Conservation (phyloP, 371 early-diverging fungal species). For the Mucor velutinosus region DNA sequence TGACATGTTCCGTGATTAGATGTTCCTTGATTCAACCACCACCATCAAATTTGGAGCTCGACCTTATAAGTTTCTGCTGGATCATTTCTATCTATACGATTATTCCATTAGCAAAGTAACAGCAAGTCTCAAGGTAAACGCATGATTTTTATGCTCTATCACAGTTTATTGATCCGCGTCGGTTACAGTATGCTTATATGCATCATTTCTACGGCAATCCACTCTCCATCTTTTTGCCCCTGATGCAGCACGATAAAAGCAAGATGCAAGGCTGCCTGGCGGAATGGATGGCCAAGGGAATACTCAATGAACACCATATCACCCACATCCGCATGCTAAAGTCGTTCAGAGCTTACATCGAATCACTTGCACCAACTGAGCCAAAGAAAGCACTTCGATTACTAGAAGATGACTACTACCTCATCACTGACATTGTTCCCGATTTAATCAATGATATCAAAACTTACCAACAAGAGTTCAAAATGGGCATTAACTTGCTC, state of each 20-base stretch:
- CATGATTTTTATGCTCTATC: not conserved
- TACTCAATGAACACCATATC: constrained; percentile 50
- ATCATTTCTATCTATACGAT: constrained; percentile 77
- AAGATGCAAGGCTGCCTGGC: constrained; percentile 36
- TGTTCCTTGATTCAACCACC: constrained; percentile 59
- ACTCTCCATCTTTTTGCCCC: constrained; percentile 67
- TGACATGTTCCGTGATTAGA: constrained; percentile 14
- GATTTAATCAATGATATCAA: constrained; percentile 41
- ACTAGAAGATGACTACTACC: constrained; percentile 56
- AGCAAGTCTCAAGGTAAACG: constrained; percentile 66
- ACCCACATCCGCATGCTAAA: constrained; percentile 75
- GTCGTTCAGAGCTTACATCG: constrained; percentile 67
- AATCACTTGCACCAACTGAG: constrained; percentile 43
- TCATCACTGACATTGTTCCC: constrained; percentile 46
- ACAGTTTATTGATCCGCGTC: not conserved
- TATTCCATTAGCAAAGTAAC: constrained; percentile 76
- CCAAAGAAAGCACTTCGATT: constrained; percentile 54
- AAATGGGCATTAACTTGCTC: constrained; percentile 54
- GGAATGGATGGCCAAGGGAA: constrained; percentile 23
- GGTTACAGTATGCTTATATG: constrained; percentile 78
- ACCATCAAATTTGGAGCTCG: constrained; percentile 68
- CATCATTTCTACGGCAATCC: constrained; percentile 88
- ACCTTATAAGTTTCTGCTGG: constrained; percentile 75
- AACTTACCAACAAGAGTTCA: constrained; percentile 56
- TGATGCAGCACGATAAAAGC: constrained; percentile 27